Conservation (phyloP, 768 basidiomycete genomes). For the Termitomyces sp. region DNA sequence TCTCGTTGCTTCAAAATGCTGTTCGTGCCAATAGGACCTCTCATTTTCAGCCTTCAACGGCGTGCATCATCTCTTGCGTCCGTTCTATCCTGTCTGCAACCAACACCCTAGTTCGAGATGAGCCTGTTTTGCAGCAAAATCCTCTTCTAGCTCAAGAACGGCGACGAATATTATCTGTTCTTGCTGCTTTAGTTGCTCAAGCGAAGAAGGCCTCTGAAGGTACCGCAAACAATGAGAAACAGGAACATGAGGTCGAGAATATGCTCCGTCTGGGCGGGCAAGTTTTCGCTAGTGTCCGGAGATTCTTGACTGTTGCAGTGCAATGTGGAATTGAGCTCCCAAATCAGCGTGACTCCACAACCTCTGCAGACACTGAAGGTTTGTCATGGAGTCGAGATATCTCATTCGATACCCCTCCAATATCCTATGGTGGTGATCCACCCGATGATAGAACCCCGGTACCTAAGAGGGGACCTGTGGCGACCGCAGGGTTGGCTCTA, state of each 20-base stretch:
- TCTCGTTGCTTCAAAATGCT: slow-evolving; percentile 81
- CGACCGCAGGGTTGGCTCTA: slow-evolving; percentile 24
- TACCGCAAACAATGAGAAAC: slow-evolving; percentile 34
- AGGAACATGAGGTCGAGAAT: slow-evolving; percentile 54
- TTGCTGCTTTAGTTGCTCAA: slow-evolving; percentile 79
- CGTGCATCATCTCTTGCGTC: slow-evolving; percentile 91
- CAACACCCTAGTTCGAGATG: slow-evolving; percentile 81
- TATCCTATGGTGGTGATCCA: slow-evolving; percentile 19
- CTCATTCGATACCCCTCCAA: slow-evolving; percentile 21
- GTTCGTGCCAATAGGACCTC: slow-evolving; percentile 69
- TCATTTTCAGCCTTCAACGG: slow-evolving; percentile 92
- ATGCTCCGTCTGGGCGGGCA: slow-evolving; percentile 82
- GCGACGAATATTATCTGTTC: slow-evolving; percentile 72
- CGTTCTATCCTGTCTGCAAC: slow-evolving; percentile 79
- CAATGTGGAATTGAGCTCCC: slow-evolving; percentile 72
- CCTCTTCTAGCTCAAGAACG: slow-evolving; percentile 70
- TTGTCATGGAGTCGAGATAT: slow-evolving; percentile 24
- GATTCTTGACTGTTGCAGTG: slow-evolving; percentile 71
- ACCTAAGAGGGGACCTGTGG: slow-evolving; percentile 16
- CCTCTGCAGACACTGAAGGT: slow-evolving; percentile 24
- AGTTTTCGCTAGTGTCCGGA: slow-evolving; percentile 74
- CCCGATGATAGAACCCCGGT: slow-evolving; percentile 26
- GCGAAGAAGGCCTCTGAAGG: slow-evolving; percentile 63
- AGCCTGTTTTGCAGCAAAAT: slow-evolving; percentile 60
- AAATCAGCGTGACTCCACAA: slow-evolving; percentile 32